A percentile compares a stretch with the other conserved stretches of the same genome.
phyloP scores from a whole-genome alignment of 148 eudicot genomes.

The Silene conica region DNA sequence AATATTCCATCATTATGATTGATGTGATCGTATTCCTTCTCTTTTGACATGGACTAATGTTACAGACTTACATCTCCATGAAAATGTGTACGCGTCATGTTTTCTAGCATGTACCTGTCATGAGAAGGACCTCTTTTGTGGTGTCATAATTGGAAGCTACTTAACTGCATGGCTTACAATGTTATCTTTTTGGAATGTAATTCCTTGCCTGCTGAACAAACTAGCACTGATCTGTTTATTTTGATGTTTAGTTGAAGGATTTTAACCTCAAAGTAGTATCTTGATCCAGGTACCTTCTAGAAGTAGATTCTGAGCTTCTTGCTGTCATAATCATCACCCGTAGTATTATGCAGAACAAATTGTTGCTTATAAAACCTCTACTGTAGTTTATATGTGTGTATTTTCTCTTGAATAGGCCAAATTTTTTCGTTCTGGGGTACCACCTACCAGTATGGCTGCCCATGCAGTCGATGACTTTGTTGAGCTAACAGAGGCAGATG shows the following conservation, averaged over 20 bases:
- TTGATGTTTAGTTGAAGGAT: background rate
- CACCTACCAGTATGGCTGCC: conserved; percentile 85
- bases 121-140: background rate
- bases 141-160: background rate
- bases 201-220: background rate
- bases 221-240: background rate
- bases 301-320: no score
- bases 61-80: background rate
- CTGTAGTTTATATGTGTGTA: background rate
- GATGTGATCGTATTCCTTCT: background rate
- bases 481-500: conserved; percentile 48
- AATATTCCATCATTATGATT: background rate
- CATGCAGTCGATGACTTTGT: conserved; percentile 55
- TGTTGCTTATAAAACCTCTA: background rate
- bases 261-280: background rate
- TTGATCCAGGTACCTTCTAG: background rate
- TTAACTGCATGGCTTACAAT: background rate
- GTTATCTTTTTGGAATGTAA: background rate
- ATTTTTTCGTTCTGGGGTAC: conserved; percentile 25
- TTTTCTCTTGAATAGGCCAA: conserved; percentile 2
- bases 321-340: no score
- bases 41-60: background rate
- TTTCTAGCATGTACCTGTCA: background rate
- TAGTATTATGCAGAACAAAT: background rate
- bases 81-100: background rate